Percentiles rank a stretch among this genome's conserved stretches.
These are phyloP conservation scores for Beauveria medogensis DNA, from an alignment of 2,329 filamentous ascomycete genomes.

Conservation along the genomic window DNA sequence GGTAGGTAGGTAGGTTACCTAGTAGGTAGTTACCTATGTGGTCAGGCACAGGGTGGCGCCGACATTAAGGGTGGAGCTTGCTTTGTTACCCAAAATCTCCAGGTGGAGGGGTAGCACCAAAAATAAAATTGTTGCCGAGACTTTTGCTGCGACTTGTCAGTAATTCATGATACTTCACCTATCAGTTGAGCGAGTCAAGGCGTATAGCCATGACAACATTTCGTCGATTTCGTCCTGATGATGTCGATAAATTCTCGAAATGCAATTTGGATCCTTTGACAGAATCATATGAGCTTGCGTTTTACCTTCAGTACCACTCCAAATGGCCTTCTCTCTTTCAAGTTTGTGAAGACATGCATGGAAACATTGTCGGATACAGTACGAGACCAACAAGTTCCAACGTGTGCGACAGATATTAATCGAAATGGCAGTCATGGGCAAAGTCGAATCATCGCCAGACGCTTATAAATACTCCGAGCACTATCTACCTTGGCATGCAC, in stretches of 20 bases:
- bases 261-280: constrained; percentile 95
- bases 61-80: constrained; percentile 2
- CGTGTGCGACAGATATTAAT: constrained; percentile 15
- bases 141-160: background rate
- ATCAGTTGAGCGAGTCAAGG: background rate
- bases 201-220: constrained; percentile 63
- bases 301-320: constrained; percentile 93
- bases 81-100: background rate
- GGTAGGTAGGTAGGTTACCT: no score
- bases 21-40: background rate
- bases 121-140: background rate
- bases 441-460: constrained; percentile 79
- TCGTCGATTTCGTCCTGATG: constrained; percentile 73
- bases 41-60: constrained; percentile 2
- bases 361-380: constrained; percentile 95
- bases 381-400: constrained; percentile 26
- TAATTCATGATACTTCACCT: background rate
- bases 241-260: constrained; percentile 82
- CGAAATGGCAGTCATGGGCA: constrained; percentile 76
- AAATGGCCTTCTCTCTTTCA: constrained; percentile 95
- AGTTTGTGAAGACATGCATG: constrained; percentile 75
- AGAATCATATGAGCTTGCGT: constrained; percentile 94
- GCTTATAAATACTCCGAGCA: constrained; percentile 69
- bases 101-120: background rate
- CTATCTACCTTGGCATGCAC: constrained; percentile 98